phyloP scores from a whole-genome alignment of 495 filamentous ascomycete species.

The Sphaerosporella brunnea region DNA sequence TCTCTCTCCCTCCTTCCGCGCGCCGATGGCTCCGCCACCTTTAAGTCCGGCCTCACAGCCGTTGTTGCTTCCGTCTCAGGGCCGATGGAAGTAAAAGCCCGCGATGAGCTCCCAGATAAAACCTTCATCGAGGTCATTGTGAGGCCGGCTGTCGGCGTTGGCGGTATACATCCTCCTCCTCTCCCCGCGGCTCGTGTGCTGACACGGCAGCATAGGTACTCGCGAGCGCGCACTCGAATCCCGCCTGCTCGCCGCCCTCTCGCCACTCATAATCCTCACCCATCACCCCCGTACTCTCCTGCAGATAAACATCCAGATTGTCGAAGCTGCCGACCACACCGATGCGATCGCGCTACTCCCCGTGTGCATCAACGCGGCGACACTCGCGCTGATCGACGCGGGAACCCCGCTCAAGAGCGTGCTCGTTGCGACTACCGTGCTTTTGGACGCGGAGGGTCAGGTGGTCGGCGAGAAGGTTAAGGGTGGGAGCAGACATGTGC shows the following conservation, averaged over 20 bases:
- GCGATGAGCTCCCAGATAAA: conserved; percentile 34
- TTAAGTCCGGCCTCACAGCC: conserved; percentile 57
- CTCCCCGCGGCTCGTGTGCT: conserved; percentile 26
- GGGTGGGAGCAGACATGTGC: conserved; percentile 4
- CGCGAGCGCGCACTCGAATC: conserved; percentile 57
- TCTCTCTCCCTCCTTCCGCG: conserved; percentile 36
- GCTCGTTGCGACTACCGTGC: background rate
- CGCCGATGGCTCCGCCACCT: conserved; percentile 76
- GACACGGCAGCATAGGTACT: conserved; percentile 36
- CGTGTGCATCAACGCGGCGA: conserved; percentile 18
- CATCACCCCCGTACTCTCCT: conserved; percentile 51
- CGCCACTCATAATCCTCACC: conserved; percentile 48
- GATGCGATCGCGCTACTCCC: conserved; percentile 33
- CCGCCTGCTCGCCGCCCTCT: conserved; percentile 46
- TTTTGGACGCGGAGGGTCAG: background rate
- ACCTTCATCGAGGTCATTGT: conserved; percentile 79
- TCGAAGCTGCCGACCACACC: conserved; percentile 29
- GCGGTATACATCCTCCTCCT: conserved; percentile 41
- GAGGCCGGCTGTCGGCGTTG: conserved; percentile 66
- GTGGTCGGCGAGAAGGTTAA: background rate
- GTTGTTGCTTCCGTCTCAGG: conserved; percentile 77
- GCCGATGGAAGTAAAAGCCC: conserved; percentile 34
- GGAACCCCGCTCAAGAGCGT: background rate
- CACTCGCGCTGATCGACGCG: conserved; percentile 13
- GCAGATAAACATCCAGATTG: conserved; percentile 48